Conservation (phyloP, 2,329 filamentous ascomycete genomes). For the Colletotrichum tamarilloi region DNA sequence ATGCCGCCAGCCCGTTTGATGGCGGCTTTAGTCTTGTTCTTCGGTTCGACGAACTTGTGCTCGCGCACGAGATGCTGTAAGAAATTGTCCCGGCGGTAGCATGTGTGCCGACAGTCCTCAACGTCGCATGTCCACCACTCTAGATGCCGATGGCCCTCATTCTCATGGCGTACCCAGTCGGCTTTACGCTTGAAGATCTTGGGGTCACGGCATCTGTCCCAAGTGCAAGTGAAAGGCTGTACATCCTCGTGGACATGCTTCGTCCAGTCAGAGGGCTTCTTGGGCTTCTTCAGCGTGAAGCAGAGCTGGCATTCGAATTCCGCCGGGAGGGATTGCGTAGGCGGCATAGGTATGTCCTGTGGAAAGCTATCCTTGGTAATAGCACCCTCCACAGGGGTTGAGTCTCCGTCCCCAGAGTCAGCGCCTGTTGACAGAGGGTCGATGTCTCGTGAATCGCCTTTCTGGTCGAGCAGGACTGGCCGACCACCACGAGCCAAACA, state of each 20-base stretch:
- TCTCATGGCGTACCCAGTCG: slow-evolving; percentile 95
- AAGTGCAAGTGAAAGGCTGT: slow-evolving; percentile 93
- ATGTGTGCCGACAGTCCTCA: slow-evolving; percentile 82
- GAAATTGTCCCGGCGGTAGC: slow-evolving; percentile 92
- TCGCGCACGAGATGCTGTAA: slow-evolving; percentile 91
- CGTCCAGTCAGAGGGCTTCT: slow-evolving; percentile 95
- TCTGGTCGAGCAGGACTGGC: slow-evolving; percentile 69
- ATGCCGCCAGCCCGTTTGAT: slow-evolving; percentile 67
- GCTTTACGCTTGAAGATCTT: slow-evolving; percentile 97
- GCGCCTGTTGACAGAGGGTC: slow-evolving; percentile 65
- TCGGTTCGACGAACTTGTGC: slow-evolving; percentile 87
- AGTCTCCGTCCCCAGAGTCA: slow-evolving; percentile 67
- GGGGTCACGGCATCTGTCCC: slow-evolving; percentile 82
- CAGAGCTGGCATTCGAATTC: slow-evolving; percentile 92
- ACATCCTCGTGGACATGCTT: slow-evolving; percentile 96
- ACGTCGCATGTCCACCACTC: slow-evolving; percentile 93
- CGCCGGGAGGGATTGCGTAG: slow-evolving; percentile 80
- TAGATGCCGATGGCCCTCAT: slow-evolving; percentile 87
- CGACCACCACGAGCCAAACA: slow-evolving; percentile 78
- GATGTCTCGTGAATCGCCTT: slow-evolving; percentile 66
- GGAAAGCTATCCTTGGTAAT: slow-evolving; percentile 82
- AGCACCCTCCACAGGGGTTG: slow-evolving; percentile 74
- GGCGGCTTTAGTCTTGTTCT: slow-evolving; percentile 78
- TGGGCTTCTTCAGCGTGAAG: slow-evolving; percentile 85
- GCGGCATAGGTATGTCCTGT: slow-evolving; percentile 82